Conservation (phyloP, 768 basidiomycete species). For the Coprinopsis strossmayeri region DNA sequence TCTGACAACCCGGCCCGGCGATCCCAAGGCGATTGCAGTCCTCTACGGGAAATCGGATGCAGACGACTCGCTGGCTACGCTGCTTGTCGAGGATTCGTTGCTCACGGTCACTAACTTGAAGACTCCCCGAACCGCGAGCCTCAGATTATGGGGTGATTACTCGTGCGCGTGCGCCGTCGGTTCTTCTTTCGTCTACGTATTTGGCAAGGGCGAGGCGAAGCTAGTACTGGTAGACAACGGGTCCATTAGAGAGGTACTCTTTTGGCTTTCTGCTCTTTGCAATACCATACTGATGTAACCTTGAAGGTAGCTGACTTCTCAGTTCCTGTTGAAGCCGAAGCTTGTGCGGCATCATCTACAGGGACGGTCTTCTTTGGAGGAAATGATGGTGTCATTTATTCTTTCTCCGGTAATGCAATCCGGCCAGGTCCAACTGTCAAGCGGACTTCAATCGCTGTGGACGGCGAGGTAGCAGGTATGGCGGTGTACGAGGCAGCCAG, state of each 20-base stretch:
- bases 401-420: neutral
- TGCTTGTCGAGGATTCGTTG: neutral
- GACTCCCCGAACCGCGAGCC: neutral
- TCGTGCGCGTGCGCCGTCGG: neutral
- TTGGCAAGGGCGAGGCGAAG: neutral
- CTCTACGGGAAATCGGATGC: neutral
- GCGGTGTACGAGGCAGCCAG: neutral
- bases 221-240: neutral
- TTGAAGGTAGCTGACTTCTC: neutral
- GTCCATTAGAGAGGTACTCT: neutral
- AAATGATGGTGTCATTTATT: constrained; percentile 3
- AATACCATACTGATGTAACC: neutral
- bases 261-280: neutral
- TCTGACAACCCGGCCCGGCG: neutral
- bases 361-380: constrained; percentile 4
- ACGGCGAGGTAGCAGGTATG: constrained; percentile 1
- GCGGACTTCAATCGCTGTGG: neutral
- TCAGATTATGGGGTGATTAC: constrained; percentile 4
- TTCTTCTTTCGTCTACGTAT: constrained; percentile 1
- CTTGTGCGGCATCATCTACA: neutral
- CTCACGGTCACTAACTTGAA: neutral
- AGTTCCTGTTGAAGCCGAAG: constrained; percentile 3
- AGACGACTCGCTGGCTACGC: neutral
- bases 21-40: neutral
- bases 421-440: neutral